Conservation (phyloP, 371 early-diverging fungal genomes). For the Mortierella sp. region DNA sequence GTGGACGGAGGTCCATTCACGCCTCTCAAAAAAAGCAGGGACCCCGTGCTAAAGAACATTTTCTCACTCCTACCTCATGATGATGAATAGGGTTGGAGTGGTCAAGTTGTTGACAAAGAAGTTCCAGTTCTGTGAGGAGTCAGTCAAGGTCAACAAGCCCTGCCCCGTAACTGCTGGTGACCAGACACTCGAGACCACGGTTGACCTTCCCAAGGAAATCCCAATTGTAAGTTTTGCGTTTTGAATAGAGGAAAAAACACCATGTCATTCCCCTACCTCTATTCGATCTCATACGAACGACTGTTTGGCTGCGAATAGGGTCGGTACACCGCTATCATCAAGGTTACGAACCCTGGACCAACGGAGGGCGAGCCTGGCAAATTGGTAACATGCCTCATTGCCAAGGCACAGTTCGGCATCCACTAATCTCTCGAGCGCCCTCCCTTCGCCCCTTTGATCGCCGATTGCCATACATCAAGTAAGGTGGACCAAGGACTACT, state of each 20-base stretch:
- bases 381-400: constrained; percentile 38
- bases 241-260: background rate
- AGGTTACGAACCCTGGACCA: constrained; percentile 25
- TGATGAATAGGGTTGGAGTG: constrained; percentile 36
- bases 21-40: too few relatives aligned
- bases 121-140: constrained; percentile 66
- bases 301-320: constrained; percentile 19
- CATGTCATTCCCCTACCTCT: background rate
- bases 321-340: constrained; percentile 36
- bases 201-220: constrained; percentile 67
- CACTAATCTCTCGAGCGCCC: too few relatives aligned
- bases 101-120: constrained; percentile 57
- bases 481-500: too few relatives aligned
- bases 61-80: background rate
- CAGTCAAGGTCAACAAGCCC: constrained; percentile 59
- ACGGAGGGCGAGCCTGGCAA: background rate
- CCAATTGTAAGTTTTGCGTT: constrained; percentile 45
- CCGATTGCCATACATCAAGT: too few relatives aligned
- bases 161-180: constrained; percentile 68
- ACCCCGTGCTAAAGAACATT: too few relatives aligned
- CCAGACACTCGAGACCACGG: constrained; percentile 54
- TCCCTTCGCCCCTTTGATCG: too few relatives aligned
- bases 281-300: background rate
- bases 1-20: too few relatives aligned
- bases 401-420: constrained; percentile 21